Base-by-base conservation (phyloP, 2,329 filamentous ascomycete genomes). In the Colletotrichum sp. region DNA sequence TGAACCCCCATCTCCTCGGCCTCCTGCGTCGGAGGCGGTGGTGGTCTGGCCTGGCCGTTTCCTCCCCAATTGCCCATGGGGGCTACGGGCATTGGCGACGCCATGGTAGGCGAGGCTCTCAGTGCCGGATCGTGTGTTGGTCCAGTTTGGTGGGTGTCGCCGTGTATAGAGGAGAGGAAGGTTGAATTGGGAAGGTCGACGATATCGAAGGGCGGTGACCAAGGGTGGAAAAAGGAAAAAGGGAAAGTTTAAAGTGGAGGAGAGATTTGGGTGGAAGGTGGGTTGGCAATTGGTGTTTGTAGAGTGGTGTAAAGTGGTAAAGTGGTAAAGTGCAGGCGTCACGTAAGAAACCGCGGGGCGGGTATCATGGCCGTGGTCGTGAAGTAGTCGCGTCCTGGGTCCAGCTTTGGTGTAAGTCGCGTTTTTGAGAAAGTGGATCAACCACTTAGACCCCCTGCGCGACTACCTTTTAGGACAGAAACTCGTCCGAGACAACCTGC, bases 1-100 rank as follows among this genome's bases (percentile, higher is more conserved):
- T 91, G 90, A 75, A 93, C 85, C 77, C 91, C 92, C 79, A 83
- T 81, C 65, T 89, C 87, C 69, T 87, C 87, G 49, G 78, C 69
- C 52, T 84, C 81, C 70, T 78, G 82, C 29, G 79, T 69, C 72
- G 79, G 78, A 77, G 75, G 49, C 44, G 49, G 69, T 29, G 75
- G 15, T 63, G 67, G 67, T 22, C 25, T 64, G 52, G 71, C 36
- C 76, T 83, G 81, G 77, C 78, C 75, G 71, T 80, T 79, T 76
- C 77, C 78, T 78, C 81, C 82, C 83, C 82, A 85, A 72, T 81
- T 82, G 77, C 81, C 80, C 76, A 79, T 79, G 67, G 82, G 78
- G 55, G 82, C 77, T 77, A 78, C 78, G 52, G 84, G 84, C 80
- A 83, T 81, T 55, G 84, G 85, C 80, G 85, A 86, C 70, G 85